Evolutionary conservation across 192 early-diverging fungal genomes (phyloP).

Genomic region (Umbelopsis vinacea): DNA sequence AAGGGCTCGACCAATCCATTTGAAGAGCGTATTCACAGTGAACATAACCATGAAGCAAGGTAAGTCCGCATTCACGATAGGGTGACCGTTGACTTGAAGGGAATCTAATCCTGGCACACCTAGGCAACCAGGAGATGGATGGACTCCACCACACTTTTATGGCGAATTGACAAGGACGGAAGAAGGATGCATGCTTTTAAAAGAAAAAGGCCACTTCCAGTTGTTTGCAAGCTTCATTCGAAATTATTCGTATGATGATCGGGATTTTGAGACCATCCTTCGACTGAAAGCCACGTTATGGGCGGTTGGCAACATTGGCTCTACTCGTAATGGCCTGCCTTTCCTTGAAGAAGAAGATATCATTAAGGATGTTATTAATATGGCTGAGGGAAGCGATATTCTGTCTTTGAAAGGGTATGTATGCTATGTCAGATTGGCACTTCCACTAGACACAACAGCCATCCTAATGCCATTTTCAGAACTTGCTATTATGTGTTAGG

Average conservation of each 20-base stretch:
- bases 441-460: background rate
- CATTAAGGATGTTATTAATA: conserved; percentile 69
- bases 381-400: conserved; percentile 68
- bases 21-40: conserved; percentile 46
- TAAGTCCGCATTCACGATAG: conserved; percentile 17
- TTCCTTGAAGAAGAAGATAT: conserved; percentile 76
- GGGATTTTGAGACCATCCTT: conserved; percentile 44
- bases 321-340: conserved; percentile 64
- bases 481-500: conserved; percentile 79
- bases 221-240: conserved; percentile 65
- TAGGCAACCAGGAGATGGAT: conserved; percentile 46
- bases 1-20: conserved; percentile 35
- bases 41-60: conserved; percentile 41
- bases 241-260: conserved; percentile 46
- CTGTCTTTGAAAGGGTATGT: conserved; percentile 84
- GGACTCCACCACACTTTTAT: conserved; percentile 76
- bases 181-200: conserved; percentile 69
- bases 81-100: background rate
- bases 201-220: conserved; percentile 68
- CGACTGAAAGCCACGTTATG: conserved; percentile 77
- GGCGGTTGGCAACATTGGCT: conserved; percentile 83
- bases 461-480: conserved; percentile 38
- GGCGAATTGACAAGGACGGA: conserved; percentile 77
- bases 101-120: background rate
- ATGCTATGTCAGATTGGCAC: conserved; percentile 51